phyloP scores from a whole-genome alignment of 768 basidiomycete genomes.

The Floccularia luteovirens region DNA sequence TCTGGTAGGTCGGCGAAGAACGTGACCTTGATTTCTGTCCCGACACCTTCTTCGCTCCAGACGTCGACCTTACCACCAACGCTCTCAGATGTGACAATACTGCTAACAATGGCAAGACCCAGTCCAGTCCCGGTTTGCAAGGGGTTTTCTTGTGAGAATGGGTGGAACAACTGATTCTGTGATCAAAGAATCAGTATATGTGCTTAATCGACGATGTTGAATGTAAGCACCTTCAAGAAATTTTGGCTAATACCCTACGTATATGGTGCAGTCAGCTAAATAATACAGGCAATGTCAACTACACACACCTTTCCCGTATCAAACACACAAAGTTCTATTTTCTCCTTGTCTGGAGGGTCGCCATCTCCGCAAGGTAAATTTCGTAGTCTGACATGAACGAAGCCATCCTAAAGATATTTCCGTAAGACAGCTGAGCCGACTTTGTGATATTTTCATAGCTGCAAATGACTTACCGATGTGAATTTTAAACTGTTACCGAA shows the following conservation, averaged over 20 bases:
- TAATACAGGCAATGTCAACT: too few species aligned
- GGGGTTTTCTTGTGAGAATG: constrained; percentile 95
- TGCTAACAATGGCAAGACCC: constrained; percentile 92
- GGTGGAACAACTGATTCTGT: constrained; percentile 92
- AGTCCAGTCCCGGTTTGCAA: constrained; percentile 89
- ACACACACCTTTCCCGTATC: constrained; percentile 79
- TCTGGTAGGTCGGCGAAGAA: constrained; percentile 65
- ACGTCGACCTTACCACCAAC: constrained; percentile 92
- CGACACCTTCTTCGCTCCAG: constrained; percentile 82
- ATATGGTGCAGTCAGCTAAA: constrained; percentile 5
- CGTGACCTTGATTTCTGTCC: constrained; percentile 86
- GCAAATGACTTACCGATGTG: constrained; percentile 50
- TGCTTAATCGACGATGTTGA: too few species aligned
- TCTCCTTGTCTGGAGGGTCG: constrained; percentile 51
- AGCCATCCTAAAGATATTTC: constrained; percentile 53
- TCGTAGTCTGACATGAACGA: constrained; percentile 77
- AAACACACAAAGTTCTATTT: constrained; percentile 75
- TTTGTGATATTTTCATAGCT: neutral
- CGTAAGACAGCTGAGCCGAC: constrained; percentile 2
- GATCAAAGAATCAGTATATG: neutral
- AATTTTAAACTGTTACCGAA: constrained; percentile 95
- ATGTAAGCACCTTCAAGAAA: constrained; percentile 65
- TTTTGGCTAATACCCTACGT: constrained; percentile 81
- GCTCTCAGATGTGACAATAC: constrained; percentile 79
- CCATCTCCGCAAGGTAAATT: constrained; percentile 55